Percentiles rank a stretch among this genome's conserved stretches.
These are phyloP conservation scores for Ilyonectria sp. DNA, from an alignment of 2,329 filamentous ascomycete genomes.

Conservation along the genomic window DNA sequence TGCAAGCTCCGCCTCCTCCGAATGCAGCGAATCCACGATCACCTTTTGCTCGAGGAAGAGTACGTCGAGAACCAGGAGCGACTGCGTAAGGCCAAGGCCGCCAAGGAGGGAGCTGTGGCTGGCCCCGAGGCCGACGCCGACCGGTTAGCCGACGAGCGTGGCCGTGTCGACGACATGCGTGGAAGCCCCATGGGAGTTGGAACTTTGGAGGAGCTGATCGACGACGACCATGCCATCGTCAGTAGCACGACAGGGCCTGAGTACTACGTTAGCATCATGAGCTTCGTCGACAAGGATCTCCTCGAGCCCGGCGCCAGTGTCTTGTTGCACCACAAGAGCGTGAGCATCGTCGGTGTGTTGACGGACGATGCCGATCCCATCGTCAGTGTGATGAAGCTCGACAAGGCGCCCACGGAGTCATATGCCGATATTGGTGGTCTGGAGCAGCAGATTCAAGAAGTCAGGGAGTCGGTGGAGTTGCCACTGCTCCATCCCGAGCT, in stretches of 20 bases:
- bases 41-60: slow-evolving; percentile 96
- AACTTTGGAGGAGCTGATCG: slow-evolving; percentile 97
- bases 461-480: slow-evolving; percentile 95
- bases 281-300: slow-evolving; percentile 98
- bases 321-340: slow-evolving; percentile 95
- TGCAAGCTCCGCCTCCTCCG: slow-evolving; percentile 97
- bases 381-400: slow-evolving; percentile 98
- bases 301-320: slow-evolving; percentile 97
- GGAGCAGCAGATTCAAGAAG: slow-evolving; percentile 96
- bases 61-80: slow-evolving; percentile 99
- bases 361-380: slow-evolving; percentile 96
- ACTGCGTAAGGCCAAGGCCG: slow-evolving; percentile 90
- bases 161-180: slow-evolving; percentile 97
- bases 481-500: slow-evolving; percentile 95
- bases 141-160: slow-evolving; percentile 93
- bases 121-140: slow-evolving; percentile 83
- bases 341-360: slow-evolving; percentile 96
- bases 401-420: slow-evolving; percentile 98
- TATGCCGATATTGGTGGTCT: slow-evolving; percentile 99
- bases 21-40: slow-evolving; percentile 99
- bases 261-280: slow-evolving; percentile 99
- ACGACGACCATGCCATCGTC: slow-evolving; percentile 98
- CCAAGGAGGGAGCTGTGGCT: slow-evolving; percentile 76
- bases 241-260: slow-evolving; percentile 97
- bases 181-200: slow-evolving; percentile 99